These are phyloP conservation scores for Ichthyophthirius multifiliis DNA, from an alignment of 169 alveolate genomes.

Conservation along the genomic window DNA sequence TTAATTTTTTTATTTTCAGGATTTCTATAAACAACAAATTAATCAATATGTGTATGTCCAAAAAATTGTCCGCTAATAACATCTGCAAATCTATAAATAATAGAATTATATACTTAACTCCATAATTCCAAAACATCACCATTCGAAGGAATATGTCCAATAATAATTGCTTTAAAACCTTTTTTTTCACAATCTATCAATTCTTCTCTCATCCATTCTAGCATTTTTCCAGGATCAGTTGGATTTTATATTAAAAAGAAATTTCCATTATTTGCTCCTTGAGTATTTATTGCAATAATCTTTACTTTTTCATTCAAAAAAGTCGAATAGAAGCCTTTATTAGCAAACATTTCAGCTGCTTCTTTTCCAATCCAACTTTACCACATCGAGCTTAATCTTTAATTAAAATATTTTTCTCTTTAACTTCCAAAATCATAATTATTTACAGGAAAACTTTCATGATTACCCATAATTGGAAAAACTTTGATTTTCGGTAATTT, in stretches of 20 bases:
- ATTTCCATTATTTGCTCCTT: conserved; percentile 48
- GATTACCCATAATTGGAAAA: conserved; percentile 81
- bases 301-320: conserved; percentile 10
- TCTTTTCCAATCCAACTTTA: conserved; percentile 62
- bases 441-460: conserved; percentile 79
- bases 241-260: conserved; percentile 29
- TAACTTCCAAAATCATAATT: conserved; percentile 52
- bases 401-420: conserved; percentile 22
- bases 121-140: conserved; percentile 20
- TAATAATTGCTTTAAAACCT: not conserved
- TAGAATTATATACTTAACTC: conserved; percentile 43
- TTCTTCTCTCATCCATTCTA: conserved; percentile 49
- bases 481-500: conserved; percentile 13
- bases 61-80: conserved; percentile 36
- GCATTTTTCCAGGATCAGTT: conserved; percentile 51
- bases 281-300: conserved; percentile 54
- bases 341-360: conserved; percentile 49
- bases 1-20: conserved; percentile 16
- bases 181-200: not conserved
- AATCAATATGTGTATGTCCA: conserved; percentile 58
- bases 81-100: conserved; percentile 48
- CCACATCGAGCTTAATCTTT: conserved; percentile 50
- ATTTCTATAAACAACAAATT: not conserved
- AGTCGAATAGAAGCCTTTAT: conserved; percentile 66
- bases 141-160: conserved; percentile 40